Conservation (phyloP, 2,329 filamentous ascomycete species). For the Clarireedia paspali region DNA sequence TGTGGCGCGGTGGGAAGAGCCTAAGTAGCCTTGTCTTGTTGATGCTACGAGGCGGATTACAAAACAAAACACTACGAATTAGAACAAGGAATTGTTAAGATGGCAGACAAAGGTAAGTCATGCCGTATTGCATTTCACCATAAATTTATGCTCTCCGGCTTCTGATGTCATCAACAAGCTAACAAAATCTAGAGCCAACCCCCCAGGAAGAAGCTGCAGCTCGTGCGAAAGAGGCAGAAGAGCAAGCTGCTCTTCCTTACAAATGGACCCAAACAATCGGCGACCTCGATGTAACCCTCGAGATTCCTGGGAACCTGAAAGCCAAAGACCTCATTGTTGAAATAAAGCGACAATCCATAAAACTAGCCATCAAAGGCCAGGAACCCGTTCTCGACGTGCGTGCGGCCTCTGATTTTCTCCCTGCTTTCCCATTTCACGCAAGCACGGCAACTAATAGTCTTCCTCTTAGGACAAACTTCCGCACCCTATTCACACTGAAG, state of each 20-base stretch:
- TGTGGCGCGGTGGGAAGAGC: too few species aligned
- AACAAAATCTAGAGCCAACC: slow-evolving; percentile 22
- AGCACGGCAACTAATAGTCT: not conserved
- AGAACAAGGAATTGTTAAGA: slow-evolving; percentile 11
- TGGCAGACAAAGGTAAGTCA: slow-evolving; percentile 22
- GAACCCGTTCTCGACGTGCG: slow-evolving; percentile 72
- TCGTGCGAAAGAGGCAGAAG: slow-evolving; percentile 67
- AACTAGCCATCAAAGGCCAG: slow-evolving; percentile 82
- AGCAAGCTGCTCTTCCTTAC: slow-evolving; percentile 90
- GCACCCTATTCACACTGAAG: slow-evolving; percentile 70
- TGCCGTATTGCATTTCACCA: not conserved
- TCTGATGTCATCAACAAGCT: not conserved
- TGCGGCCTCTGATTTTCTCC: slow-evolving; percentile 8
- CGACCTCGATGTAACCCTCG: slow-evolving; percentile 74
- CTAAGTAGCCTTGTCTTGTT: not conserved
- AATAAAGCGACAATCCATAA: slow-evolving; percentile 70
- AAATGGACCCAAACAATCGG: slow-evolving; percentile 93
- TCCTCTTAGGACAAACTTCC: slow-evolving; percentile 68
- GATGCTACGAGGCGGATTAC: not conserved
- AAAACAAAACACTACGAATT: slow-evolving; percentile 1
- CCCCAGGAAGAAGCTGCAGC: slow-evolving; percentile 49
- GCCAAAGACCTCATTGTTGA: slow-evolving; percentile 76
- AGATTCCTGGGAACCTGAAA: slow-evolving; percentile 76
- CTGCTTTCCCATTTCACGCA: not conserved
- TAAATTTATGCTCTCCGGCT: not conserved